Evolutionary conservation across 371 early-diverging fungal species (phyloP).

Genomic region (Rhizopus arrhizus): DNA sequence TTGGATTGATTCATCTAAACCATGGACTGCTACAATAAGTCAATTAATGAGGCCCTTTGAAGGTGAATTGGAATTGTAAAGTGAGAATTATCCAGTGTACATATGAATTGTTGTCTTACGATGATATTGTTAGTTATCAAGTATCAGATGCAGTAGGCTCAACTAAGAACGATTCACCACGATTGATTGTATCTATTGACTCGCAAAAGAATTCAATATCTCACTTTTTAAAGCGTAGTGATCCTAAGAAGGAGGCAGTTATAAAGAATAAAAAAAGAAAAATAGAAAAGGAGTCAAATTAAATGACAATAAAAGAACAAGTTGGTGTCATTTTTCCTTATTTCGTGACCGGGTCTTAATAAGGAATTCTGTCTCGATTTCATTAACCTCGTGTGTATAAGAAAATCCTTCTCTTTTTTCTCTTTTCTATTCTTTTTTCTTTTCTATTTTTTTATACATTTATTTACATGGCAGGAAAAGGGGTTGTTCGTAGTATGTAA

Average conservation of each 20-base stretch:
- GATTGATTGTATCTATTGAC: slow-evolving; percentile 47
- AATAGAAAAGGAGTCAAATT: neutral
- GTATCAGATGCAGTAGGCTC: slow-evolving; percentile 49
- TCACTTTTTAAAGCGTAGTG: slow-evolving; percentile 25
- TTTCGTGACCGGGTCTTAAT: neutral
- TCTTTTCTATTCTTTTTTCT: slow-evolving; percentile 7
- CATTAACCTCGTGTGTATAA: slow-evolving; percentile 17
- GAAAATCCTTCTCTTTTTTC: slow-evolving; percentile 2
- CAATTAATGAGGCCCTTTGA: slow-evolving; percentile 59
- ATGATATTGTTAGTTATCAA: slow-evolving; percentile 34
- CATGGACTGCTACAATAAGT: slow-evolving; percentile 43
- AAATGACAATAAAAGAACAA: neutral
- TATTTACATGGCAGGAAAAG: slow-evolving; percentile 47
- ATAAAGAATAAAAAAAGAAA: slow-evolving; percentile 1
- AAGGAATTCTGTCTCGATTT: slow-evolving; percentile 1
- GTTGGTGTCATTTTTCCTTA: neutral
- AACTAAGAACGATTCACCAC: slow-evolving; percentile 41
- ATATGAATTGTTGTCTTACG: neutral
- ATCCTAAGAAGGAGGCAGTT: neutral
- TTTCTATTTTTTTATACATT: slow-evolving; percentile 10
- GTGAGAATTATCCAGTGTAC: neutral
- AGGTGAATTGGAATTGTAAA: slow-evolving; percentile 49
- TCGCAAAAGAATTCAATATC: slow-evolving; percentile 37
- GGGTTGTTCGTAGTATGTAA: slow-evolving; percentile 54
- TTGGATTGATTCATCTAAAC: slow-evolving; percentile 63